Evolutionary conservation across 164 flowering plant species (phyloP).

Genomic region (Umbilicus rupestris): DNA sequence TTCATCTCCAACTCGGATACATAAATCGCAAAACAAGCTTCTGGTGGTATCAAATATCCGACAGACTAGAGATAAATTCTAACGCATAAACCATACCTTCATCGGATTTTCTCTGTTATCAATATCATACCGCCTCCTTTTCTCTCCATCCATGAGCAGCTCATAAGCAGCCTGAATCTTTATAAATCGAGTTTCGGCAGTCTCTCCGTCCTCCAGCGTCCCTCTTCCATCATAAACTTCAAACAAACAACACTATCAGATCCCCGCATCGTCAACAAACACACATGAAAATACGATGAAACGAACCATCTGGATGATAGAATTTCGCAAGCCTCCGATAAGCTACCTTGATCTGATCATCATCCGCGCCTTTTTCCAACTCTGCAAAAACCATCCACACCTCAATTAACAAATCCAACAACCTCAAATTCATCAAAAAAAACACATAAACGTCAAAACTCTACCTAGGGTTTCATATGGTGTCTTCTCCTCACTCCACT

Average conservation of each 20-base stretch:
- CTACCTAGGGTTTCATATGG: slow-evolving; percentile 78
- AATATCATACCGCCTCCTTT: slow-evolving; percentile 56
- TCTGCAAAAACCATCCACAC: slow-evolving; percentile 28
- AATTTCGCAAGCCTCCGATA: slow-evolving; percentile 87
- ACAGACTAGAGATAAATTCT: neutral
- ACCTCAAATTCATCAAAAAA: neutral
- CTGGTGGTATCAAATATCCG: neutral
- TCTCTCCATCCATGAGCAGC: slow-evolving; percentile 71
- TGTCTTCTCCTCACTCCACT: slow-evolving; percentile 58
- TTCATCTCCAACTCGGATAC: too few species aligned
- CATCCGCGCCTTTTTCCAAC: slow-evolving; percentile 83
- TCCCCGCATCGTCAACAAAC: too few species aligned
- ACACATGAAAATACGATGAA: slow-evolving; percentile 1
- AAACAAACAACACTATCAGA: slow-evolving; percentile 13
- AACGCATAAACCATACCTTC: slow-evolving; percentile 47
- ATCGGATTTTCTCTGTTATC: slow-evolving; percentile 85
- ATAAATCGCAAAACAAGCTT: too few species aligned
- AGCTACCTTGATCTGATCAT: slow-evolving; percentile 71
- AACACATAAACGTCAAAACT: neutral
- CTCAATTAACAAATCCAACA: neutral
- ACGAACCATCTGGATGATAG: slow-evolving; percentile 98
- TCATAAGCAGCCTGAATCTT: slow-evolving; percentile 98
- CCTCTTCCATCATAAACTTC: slow-evolving; percentile 91
- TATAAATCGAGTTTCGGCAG: slow-evolving; percentile 87
- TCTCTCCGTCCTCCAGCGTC: slow-evolving; percentile 89